Base-by-base conservation (phyloP, 2,329 filamentous ascomycete species). In the Oidium heveae region DNA sequence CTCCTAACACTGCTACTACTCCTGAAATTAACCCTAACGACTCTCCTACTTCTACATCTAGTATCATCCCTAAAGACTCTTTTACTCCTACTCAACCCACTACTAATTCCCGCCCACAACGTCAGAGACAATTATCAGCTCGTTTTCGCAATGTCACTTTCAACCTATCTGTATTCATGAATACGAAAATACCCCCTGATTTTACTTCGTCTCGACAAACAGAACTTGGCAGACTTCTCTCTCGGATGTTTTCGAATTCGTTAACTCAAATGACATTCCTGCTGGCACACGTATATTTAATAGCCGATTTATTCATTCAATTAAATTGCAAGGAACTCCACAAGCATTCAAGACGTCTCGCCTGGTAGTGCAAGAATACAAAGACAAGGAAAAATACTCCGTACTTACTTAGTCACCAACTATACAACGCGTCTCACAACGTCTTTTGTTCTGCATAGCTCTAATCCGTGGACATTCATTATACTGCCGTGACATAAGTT, bases 251-350 rank as follows among this genome's bases (percentile, higher is more conserved):
- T 53, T 55, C 22, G 37, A 47, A 41, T 8, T 24, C 13, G 9
- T 52, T 18, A 20, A 34, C 15, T 24, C 32, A 13, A 37, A 37
- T 15, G n/a, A 12, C 16, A 39, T 53, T 4, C 44, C 20, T 24
- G 24, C 7, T 8, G 18, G 20, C 24, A 32, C 44, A 24, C 13
- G 44, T 10, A 24, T 59, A 3, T 58, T 57, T 33, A 57, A 57
- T 15, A 49, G 15, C 2, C 15, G 54, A n/a, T 58, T 58, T 43
- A 39, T 59, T 10, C 53, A 59, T 43, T 34, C 55, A 41, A 52
- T 59, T 7, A 59, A 59, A 22, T 52, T 55, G n/a, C 16, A 51
- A 15, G 39, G 54, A 2, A 58, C 43, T 7, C 12, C 13, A 1
- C 54, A 56, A 28, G 41, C 51, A 5, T 43, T 53, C 18, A 24